Conservation (phyloP, 2,329 filamentous ascomycete genomes). For the Fusarium bactridioides region DNA sequence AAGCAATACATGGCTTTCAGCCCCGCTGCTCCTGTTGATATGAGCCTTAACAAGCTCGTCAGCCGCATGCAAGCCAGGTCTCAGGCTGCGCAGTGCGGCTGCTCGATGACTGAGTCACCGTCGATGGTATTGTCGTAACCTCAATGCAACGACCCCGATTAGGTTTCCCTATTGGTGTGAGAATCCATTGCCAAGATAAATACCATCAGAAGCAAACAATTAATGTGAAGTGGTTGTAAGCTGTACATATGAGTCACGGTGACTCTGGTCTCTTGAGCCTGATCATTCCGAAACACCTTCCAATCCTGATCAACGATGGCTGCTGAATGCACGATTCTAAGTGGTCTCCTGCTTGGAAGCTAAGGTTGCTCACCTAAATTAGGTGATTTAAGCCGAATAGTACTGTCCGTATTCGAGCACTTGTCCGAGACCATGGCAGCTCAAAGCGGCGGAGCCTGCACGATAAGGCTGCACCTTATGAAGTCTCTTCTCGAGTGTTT, state of each 20-base stretch:
- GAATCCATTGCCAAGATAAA: accelerated
- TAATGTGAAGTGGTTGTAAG: neutral
- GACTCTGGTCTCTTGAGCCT: too few relatives aligned
- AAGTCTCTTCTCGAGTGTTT: neutral
- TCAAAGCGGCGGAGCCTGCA: neutral
- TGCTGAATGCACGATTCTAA: neutral
- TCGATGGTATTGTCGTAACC: too few relatives aligned
- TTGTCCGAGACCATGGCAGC: neutral
- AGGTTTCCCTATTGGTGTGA: accelerated
- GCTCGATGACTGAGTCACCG: too few relatives aligned
- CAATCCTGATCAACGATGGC: too few relatives aligned
- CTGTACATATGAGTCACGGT: neutral
- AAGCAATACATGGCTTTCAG: neutral
- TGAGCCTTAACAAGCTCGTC: neutral
- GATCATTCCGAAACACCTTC: neutral
- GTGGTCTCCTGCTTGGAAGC: accelerated
- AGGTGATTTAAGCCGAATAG: too few relatives aligned
- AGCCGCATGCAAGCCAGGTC: neutral
- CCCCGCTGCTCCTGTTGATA: accelerated
- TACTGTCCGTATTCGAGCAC: neutral
- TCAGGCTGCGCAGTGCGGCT: neutral
- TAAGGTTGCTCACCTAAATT: accelerated
- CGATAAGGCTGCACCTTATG: neutral
- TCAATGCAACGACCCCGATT: too few relatives aligned
- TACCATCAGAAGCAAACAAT: neutral